Conservation (phyloP, 2,329 filamentous ascomycete species). For the Ophidiomyces ophidiicola region DNA sequence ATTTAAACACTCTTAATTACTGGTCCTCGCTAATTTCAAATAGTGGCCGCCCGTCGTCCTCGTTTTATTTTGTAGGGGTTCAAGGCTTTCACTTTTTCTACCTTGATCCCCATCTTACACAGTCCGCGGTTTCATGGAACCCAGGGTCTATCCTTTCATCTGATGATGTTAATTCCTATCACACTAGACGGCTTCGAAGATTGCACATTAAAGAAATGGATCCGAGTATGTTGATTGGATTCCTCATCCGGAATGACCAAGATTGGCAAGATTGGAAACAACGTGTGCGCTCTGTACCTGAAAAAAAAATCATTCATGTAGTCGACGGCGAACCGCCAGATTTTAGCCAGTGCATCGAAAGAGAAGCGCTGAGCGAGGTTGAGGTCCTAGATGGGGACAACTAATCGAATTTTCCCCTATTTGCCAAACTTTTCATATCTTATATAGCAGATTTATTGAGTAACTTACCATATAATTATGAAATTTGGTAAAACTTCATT, state of each 20-base stretch:
- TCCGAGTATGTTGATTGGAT: slow-evolving; percentile 93
- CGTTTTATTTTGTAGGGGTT: slow-evolving; percentile 62
- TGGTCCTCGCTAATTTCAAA: slow-evolving; percentile 1
- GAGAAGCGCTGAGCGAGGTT: slow-evolving; percentile 76
- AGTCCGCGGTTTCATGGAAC: slow-evolving; percentile 58
- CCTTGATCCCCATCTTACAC: slow-evolving; percentile 82
- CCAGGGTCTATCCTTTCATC: slow-evolving; percentile 45
- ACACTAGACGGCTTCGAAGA: slow-evolving; percentile 71
- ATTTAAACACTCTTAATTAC: neutral
- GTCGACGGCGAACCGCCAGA: slow-evolving; percentile 51
- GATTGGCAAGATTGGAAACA: slow-evolving; percentile 79
- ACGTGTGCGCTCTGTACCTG: slow-evolving; percentile 55
- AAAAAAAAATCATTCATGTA: slow-evolving; percentile 77
- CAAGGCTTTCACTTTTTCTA: slow-evolving; percentile 80
- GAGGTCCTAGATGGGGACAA: slow-evolving; percentile 67
- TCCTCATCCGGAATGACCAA: slow-evolving; percentile 66
- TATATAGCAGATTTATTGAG: neutral
- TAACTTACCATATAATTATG: neutral
- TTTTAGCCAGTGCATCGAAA: slow-evolving; percentile 43
- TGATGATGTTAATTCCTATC: slow-evolving; percentile 70
- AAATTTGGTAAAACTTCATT: neutral
- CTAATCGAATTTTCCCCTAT: neutral
- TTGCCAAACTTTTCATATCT: neutral
- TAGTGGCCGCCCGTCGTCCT: slow-evolving; percentile 83
- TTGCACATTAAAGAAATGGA: slow-evolving; percentile 89